Base-by-base conservation (phyloP, 1,284 basidiomycete genomes). In the Microbotryomycetes sp. region DNA sequence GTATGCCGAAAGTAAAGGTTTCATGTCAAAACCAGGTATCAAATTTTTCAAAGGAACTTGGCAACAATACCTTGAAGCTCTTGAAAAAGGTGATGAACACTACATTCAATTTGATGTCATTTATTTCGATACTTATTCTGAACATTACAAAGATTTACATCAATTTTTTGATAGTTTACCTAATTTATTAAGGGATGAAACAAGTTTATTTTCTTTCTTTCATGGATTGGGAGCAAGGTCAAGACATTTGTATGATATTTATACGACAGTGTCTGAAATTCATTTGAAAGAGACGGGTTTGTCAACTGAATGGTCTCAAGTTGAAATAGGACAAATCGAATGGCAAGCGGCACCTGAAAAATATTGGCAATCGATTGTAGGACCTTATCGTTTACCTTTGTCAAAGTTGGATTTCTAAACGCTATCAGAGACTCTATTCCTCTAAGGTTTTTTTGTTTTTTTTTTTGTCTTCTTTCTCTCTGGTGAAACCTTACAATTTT, bases 201-300 rank as follows among this genome's bases (percentile, higher is more conserved):
- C 89, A 22, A 79, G 85, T 22, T 74, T 74, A n/a, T 91, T 94
- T 75, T 88, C 91, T 61, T 98, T 97, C 78, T 98, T 97, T 82
- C 92, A 98, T 74, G 94, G 94, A 4, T 81, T 98, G 1, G 96
- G 90, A 19, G 94, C 92, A 25, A 97, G 92, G 9, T 64, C 57
- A 0, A 58, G 63, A 42, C 25, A 57, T 23, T 59, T 71, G 48
- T 96, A 97, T 76, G 91, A 96, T 70, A 88, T 97, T 4, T 94
- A 92, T 72, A 92, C 88, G 0, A 45, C 56, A 14, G 71, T 73
- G 15, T 81, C 89, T 0, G 92, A 94, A 65, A 76, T 96, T 42
- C 91, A 98, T 73, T 81, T 98, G 30, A 79, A 83, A 16, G 86
- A 90, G 57, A 80, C 91, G 2, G 93, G 93, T 0, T 74, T 89